phyloP scores from a whole-genome alignment of 2,329 filamentous ascomycete species.

The Tolypocladium ophioglossoides region DNA sequence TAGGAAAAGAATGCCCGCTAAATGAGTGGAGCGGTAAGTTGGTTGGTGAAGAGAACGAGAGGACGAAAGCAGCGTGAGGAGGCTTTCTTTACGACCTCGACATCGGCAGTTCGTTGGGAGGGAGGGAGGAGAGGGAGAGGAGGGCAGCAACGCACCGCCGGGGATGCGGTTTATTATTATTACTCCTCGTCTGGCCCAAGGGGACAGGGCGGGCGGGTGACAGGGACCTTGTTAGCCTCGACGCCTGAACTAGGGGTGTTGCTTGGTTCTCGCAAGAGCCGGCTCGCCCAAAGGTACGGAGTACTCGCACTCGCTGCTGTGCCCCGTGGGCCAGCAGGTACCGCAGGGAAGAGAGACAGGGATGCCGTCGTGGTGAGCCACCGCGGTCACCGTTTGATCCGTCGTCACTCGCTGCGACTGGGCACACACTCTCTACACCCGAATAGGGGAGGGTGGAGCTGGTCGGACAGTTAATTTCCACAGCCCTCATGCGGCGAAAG shows the following conservation, averaged over 20 bases:
- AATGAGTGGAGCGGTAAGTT: constrained; percentile 74
- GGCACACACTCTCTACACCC: background rate
- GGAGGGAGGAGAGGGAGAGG: constrained; percentile 21
- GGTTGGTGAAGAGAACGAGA: constrained; percentile 32
- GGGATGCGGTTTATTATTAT: constrained; percentile 31
- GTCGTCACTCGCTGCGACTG: background rate
- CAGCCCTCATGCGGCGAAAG: background rate
- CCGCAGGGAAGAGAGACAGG: constrained; percentile 3
- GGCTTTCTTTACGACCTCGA: constrained; percentile 41
- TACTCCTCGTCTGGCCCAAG: background rate
- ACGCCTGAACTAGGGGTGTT: background rate
- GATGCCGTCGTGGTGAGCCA: constrained; percentile 10
- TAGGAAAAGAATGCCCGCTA: constrained; percentile 62
- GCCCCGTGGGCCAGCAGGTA: constrained; percentile 1
- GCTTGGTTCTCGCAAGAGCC: background rate
- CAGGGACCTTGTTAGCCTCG: constrained; percentile 1
- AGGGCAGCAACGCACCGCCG: constrained; percentile 21
- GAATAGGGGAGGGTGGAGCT: constrained; percentile 9
- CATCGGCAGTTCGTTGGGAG: constrained; percentile 32
- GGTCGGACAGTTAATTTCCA: constrained; percentile 10
- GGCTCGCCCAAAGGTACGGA: background rate
- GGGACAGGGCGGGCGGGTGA: constrained; percentile 6
- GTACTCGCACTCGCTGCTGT: background rate
- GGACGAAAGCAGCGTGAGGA: constrained; percentile 36
- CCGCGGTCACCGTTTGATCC: constrained; percentile 14